These are phyloP conservation scores for Pyricularia sp. DNA, from an alignment of 2,329 filamentous ascomycete genomes.

Conservation along the genomic window DNA sequence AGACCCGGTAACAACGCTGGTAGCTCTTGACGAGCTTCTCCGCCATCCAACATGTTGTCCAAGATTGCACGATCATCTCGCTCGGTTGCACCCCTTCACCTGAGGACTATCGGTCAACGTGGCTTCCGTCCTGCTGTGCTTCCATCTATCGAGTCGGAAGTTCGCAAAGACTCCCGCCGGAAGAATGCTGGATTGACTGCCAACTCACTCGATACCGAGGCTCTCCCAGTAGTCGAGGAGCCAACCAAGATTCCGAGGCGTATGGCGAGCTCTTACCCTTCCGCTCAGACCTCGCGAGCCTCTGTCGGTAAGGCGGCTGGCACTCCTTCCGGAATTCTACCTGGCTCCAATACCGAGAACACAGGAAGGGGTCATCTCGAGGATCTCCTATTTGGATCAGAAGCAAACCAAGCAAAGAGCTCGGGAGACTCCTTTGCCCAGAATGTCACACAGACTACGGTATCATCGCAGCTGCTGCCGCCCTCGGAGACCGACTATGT, in stretches of 20 bases:
- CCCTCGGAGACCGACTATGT: slow-evolving; percentile 23
- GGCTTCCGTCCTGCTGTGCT: not conserved
- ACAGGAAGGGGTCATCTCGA: slow-evolving; percentile 19
- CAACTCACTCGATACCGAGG: not conserved
- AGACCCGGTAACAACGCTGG: not conserved
- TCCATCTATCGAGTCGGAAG: not conserved
- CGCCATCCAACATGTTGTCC: not conserved
- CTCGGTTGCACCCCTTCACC: slow-evolving; percentile 22
- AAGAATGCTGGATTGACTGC: not conserved
- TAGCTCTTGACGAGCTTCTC: not conserved
- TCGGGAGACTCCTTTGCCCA: not conserved
- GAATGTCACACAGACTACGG: not conserved
- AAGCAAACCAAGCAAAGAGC: slow-evolving; percentile 24
- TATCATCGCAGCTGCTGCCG: not conserved
- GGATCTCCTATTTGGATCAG: slow-evolving; percentile 28
- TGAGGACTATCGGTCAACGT: not conserved
- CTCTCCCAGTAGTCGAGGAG: not conserved
- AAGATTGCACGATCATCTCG: slow-evolving; percentile 10
- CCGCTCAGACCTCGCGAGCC: slow-evolving; percentile 19
- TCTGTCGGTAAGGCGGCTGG: slow-evolving; percentile 21
- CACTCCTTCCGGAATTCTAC: slow-evolving; percentile 26
- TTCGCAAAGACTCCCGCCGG: not conserved
- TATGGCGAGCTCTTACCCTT: slow-evolving; percentile 30
- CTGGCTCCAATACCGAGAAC: slow-evolving; percentile 26
- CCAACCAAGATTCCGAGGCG: slow-evolving; percentile 19